Percentiles rank a stretch among this genome's conserved stretches.
Conservation (phyloP, 306 rosid genomes). For the Alnus rubra region DNA sequence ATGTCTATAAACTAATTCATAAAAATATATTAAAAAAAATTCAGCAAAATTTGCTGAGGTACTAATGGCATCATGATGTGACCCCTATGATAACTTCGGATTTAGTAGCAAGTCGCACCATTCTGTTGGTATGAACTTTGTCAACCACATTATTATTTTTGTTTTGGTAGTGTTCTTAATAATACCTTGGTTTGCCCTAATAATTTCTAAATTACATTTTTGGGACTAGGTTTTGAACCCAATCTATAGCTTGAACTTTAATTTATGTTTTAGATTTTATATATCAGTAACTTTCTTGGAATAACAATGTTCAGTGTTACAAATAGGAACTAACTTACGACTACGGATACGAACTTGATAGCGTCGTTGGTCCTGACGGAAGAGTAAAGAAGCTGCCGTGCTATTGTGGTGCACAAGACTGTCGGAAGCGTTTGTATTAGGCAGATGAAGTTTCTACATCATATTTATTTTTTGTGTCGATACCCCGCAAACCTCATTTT, state of each 20-base stretch:
- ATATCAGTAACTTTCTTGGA: neutral
- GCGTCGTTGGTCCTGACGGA: conserved; percentile 37
- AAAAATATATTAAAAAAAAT: too few species aligned
- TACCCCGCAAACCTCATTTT: neutral
- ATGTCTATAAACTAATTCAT: neutral
- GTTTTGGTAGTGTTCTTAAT: neutral
- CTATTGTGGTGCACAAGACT: conserved; percentile 32
- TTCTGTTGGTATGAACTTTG: neutral
- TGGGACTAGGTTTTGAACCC: neutral
- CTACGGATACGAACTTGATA: conserved; percentile 38
- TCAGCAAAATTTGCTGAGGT: too few species aligned
- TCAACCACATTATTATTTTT: neutral
- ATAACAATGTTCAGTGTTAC: conserved; percentile 1
- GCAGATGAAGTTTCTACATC: neutral
- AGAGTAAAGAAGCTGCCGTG: conserved; percentile 29
- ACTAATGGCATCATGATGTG: too few species aligned
- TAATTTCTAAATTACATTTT: neutral
- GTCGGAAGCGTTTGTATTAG: conserved; percentile 41
- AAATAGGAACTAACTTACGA: conserved; percentile 44
- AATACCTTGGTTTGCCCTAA: neutral
- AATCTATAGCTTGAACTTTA: neutral
- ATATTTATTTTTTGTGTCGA: conserved; percentile 4
- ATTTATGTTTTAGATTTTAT: neutral
- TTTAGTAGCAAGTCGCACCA: too few species aligned
- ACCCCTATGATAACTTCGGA: too few species aligned